A percentile compares a stretch with the other conserved stretches of the same genome.
Evolutionary conservation across 371 early-diverging fungal genomes (phyloP).

Genomic region (Mucor racemosus): DNA sequence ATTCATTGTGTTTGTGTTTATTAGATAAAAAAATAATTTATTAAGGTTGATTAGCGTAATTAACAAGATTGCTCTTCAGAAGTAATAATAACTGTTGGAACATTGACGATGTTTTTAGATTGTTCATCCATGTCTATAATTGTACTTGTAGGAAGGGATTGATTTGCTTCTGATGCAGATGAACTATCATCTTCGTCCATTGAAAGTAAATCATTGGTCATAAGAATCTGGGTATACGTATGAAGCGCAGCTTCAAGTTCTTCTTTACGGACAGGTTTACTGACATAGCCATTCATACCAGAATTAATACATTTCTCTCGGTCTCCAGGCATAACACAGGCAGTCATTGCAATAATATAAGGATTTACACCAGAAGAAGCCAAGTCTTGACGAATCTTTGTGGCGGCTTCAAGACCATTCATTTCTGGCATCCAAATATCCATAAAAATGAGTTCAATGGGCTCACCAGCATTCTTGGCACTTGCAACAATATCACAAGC

Average conservation of each 20-base stretch:
- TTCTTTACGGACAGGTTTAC: conserved; percentile 52
- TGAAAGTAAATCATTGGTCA: neutral
- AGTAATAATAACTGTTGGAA: neutral
- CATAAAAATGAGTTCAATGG: conserved; percentile 54
- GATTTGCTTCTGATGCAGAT: neutral
- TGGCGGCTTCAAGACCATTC: conserved; percentile 54
- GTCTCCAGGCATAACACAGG: conserved; percentile 61
- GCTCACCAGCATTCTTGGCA: conserved; percentile 7
- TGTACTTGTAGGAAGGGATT: neutral
- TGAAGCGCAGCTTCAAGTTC: conserved; percentile 45
- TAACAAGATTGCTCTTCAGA: neutral
- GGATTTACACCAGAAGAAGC: conserved; percentile 35
- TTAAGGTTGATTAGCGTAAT: neutral
- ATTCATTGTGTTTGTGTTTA: neutral
- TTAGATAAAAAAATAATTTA: neutral
- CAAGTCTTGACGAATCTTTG: conserved; percentile 44
- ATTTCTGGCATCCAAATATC: conserved; percentile 65
- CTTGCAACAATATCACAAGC: conserved; percentile 39
- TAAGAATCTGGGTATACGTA: conserved; percentile 24
- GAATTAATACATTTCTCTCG: conserved; percentile 54
- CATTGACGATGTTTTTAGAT: neutral
- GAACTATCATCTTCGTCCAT: neutral
- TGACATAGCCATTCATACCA: conserved; percentile 45
- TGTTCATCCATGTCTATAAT: neutral
- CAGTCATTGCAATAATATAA: conserved; percentile 61